Evolutionary conservation across 805 yeast genomes (phyloP).

Genomic region (Candida cerambycidarum): DNA sequence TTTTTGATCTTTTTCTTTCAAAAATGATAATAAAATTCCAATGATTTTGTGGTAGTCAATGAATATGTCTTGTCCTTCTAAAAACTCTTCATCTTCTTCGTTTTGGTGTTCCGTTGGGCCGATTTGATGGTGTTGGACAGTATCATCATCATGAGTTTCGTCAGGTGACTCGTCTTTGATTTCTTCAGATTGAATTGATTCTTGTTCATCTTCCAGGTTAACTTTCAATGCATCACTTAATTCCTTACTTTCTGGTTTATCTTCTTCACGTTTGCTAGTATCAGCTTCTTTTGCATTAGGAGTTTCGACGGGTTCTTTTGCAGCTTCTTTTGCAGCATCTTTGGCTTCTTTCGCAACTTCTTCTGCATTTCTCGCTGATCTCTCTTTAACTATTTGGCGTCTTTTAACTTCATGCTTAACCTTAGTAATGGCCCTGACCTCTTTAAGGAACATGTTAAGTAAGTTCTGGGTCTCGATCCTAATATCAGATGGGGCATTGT

Average conservation of each 20-base stretch:
- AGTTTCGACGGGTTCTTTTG: neutral
- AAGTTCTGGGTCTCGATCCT: slow-evolving; percentile 80
- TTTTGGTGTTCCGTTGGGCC: neutral
- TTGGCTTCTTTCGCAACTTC: slow-evolving; percentile 1
- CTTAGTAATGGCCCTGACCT: slow-evolving; percentile 73
- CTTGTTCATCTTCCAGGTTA: slow-evolving; percentile 10
- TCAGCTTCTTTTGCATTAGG: neutral
- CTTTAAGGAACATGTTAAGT: slow-evolving; percentile 71
- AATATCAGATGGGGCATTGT: slow-evolving; percentile 84
- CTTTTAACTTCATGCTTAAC: slow-evolving; percentile 54
- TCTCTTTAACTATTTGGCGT: slow-evolving; percentile 20
- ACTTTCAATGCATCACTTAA: neutral
- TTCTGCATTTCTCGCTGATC: slow-evolving; percentile 1
- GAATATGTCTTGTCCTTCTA: slow-evolving; percentile 68
- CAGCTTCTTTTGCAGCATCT: neutral
- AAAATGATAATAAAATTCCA: slow-evolving; percentile 75
- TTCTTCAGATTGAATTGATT: slow-evolving; percentile 10
- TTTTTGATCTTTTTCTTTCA: slow-evolving; percentile 42
- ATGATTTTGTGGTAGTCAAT: slow-evolving; percentile 79
- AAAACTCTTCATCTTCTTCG: slow-evolving; percentile 40
- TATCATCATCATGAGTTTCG: slow-evolving; percentile 12
- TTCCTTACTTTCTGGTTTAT: too few species aligned
- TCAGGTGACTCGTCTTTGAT: slow-evolving; percentile 12
- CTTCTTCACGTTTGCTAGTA: slow-evolving; percentile 4
- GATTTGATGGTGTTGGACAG: neutral